Evolutionary conservation across 2,329 filamentous ascomycete genomes (phyloP).

Genomic region (Aspergillus neotritici): DNA sequence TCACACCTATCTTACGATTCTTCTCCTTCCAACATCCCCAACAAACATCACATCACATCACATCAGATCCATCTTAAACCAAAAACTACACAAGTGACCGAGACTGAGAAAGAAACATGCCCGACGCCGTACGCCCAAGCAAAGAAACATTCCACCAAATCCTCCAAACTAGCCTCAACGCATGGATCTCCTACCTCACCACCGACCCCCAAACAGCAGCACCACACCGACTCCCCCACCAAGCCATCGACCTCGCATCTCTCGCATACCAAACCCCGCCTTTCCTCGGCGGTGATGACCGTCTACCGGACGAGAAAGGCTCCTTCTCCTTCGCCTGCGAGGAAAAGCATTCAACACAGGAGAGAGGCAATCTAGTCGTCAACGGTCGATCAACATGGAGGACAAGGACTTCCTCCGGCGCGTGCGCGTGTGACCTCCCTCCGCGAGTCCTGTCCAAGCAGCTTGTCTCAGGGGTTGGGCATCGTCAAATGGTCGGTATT

Average conservation of each 20-base stretch:
- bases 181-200: constrained; percentile 12
- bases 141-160: constrained; percentile 12
- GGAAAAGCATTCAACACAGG: constrained; percentile 8
- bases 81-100: no score
- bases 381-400: constrained; percentile 17
- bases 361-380: constrained; percentile 9
- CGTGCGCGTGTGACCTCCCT: constrained; percentile 10
- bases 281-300: constrained; percentile 14
- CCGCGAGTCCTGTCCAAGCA: constrained; percentile 13
- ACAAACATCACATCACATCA: no score
- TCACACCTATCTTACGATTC: no score
- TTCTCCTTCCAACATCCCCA: no score
- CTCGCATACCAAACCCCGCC: constrained; percentile 12
- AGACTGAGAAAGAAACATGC: no score
- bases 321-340: constrained; percentile 16
- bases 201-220: constrained; percentile 4
- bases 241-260: constrained; percentile 11
- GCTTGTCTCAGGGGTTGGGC: constrained; percentile 8
- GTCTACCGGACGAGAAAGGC: constrained; percentile 3
- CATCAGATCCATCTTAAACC: no score
- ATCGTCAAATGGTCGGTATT: constrained; percentile 10
- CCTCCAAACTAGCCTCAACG: constrained; percentile 11
- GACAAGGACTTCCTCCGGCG: constrained; percentile 11
- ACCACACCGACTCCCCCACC: constrained; percentile 5
- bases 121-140: constrained; percentile 11